Evolutionary conservation across 2,329 filamentous ascomycete genomes (phyloP).

Genomic region (Verticillium klebahnii): DNA sequence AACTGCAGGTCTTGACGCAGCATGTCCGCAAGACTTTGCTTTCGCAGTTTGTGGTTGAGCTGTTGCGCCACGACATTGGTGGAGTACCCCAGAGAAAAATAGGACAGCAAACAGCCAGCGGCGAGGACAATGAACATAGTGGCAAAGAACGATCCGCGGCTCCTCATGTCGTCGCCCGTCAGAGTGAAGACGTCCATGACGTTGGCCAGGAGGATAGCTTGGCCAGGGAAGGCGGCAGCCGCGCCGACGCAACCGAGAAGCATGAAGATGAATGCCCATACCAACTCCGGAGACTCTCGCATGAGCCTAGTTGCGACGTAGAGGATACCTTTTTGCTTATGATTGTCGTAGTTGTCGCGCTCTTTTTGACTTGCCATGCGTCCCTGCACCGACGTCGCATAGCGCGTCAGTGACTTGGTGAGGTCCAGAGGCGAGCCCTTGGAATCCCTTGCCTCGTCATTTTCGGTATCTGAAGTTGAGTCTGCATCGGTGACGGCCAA

Average conservation of each 20-base stretch:
- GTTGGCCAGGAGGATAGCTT: constrained; percentile 37
- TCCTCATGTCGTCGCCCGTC: constrained; percentile 23
- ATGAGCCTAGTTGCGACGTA: constrained; percentile 26
- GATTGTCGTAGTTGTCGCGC: constrained; percentile 29
- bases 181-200: constrained; percentile 36
- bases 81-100: constrained; percentile 31
- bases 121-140: constrained; percentile 51
- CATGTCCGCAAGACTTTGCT: constrained; percentile 24
- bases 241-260: constrained; percentile 6
- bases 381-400: constrained; percentile 21
- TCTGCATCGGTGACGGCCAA: constrained; percentile 21
- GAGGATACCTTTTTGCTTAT: constrained; percentile 25
- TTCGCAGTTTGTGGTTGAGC: constrained; percentile 19
- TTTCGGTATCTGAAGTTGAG: constrained; percentile 16
- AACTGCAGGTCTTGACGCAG: constrained; percentile 36
- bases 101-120: constrained; percentile 37
- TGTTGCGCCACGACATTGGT: constrained; percentile 26
- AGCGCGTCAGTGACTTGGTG: constrained; percentile 24
- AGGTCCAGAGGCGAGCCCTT: constrained; percentile 14
- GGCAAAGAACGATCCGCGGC: constrained; percentile 46
- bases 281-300: constrained; percentile 30
- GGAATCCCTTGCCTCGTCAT: constrained; percentile 6
- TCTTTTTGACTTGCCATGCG: constrained; percentile 28
- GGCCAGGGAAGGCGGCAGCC: constrained; percentile 34
- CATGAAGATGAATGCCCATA: constrained; percentile 28